Evolutionary conservation across 2,329 filamentous ascomycete species (phyloP).

Genomic region (Aspergillus texensis): DNA sequence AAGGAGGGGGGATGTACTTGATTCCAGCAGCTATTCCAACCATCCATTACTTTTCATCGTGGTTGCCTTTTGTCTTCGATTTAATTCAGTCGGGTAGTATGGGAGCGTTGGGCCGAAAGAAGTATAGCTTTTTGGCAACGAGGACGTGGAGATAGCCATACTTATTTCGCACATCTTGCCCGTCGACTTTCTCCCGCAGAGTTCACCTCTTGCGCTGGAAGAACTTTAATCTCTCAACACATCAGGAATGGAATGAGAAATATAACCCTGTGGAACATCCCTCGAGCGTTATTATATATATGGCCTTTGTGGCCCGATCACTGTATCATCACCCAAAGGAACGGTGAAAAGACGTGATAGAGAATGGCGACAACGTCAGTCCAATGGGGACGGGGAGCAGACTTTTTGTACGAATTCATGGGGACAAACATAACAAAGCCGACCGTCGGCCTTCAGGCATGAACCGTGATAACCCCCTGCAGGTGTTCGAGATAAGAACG

Average conservation of each 20-base stretch:
- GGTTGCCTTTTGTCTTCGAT: not conserved
- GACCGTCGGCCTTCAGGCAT: conserved; percentile 9
- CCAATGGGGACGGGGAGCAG: conserved; percentile 9
- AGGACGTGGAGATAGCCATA: not conserved
- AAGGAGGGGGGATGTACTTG: not conserved
- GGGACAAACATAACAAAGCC: conserved; percentile 7
- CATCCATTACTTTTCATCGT: not conserved
- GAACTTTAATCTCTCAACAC: not conserved
- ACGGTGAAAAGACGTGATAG: conserved; percentile 31
- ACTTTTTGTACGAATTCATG: conserved; percentile 9
- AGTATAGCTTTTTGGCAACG: not conserved
- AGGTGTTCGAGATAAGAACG: conserved; percentile 5
- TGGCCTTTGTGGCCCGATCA: not conserved
- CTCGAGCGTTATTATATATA: not conserved
- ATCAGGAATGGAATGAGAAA: not conserved
- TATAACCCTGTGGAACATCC: not conserved
- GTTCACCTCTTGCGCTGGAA: not conserved
- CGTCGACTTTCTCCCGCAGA: not conserved
- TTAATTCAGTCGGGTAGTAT: not conserved
- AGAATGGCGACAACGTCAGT: conserved; percentile 9
- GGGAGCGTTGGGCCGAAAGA: not conserved
- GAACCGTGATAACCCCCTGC: conserved; percentile 5
- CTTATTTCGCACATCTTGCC: not conserved
- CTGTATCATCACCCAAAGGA: conserved; percentile 25
- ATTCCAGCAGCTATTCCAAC: not conserved